These are phyloP conservation scores for Tylopilus felleus DNA, from an alignment of 768 basidiomycete species.

Conservation along the genomic window DNA sequence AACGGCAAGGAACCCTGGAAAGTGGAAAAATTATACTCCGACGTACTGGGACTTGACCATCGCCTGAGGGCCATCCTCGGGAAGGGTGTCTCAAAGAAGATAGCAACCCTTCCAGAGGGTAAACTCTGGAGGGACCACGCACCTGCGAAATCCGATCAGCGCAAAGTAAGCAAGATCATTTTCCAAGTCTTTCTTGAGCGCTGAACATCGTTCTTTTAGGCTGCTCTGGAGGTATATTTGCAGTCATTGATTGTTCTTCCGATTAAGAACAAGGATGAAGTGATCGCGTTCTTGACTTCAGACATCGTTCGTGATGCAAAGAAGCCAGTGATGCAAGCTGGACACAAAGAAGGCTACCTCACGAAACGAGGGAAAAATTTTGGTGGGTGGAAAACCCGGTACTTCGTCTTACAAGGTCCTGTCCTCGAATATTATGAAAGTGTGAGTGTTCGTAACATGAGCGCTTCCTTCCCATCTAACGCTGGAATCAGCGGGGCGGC, in stretches of 20 bases:
- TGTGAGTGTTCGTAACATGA: conserved; percentile 51
- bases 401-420: conserved; percentile 89
- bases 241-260: conserved; percentile 79
- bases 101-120: conserved; percentile 82
- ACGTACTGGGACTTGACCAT: conserved; percentile 85
- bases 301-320: conserved; percentile 78
- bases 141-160: conserved; percentile 92
- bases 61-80: conserved; percentile 57
- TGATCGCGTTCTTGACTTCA: conserved; percentile 89
- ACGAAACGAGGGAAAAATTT: conserved; percentile 98
- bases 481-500: conserved; percentile 70
- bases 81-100: conserved; percentile 71
- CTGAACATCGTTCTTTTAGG: conserved; percentile 37
- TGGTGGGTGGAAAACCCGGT: conserved; percentile 96
- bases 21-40: conserved; percentile 92
- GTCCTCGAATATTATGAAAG: conserved; percentile 93
- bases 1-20: conserved; percentile 71
- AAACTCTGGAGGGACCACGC: conserved; percentile 97
- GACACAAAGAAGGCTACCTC: conserved; percentile 92
- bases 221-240: conserved; percentile 79
- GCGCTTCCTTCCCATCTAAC: conserved; percentile 10
- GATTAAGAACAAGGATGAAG: conserved; percentile 82
- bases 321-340: conserved; percentile 73
- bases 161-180: conserved; percentile 61
- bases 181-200: neutral